Evolutionary conservation across 208 protist species (phyloP).

Genomic region (Trichomonas vaginalis): DNA sequence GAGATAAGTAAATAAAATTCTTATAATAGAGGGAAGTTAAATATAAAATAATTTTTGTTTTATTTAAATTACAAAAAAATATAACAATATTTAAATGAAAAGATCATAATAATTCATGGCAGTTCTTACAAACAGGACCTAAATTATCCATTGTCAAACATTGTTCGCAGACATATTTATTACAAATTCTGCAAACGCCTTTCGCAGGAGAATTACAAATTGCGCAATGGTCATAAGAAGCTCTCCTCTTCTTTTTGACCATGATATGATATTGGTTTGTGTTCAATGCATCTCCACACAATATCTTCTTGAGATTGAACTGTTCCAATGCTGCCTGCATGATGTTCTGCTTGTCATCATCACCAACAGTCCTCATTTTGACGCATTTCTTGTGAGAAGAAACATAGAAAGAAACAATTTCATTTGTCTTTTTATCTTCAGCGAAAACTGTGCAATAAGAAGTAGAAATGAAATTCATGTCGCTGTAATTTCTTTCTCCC

Average conservation of each 20-base stretch:
- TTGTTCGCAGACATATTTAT: neutral
- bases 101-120: too few relatives aligned
- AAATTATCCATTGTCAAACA: neutral
- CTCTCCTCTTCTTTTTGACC: neutral
- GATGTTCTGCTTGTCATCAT: neutral
- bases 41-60: too few relatives aligned
- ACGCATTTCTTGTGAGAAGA: neutral
- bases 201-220: neutral
- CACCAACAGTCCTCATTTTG: neutral
- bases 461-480: neutral
- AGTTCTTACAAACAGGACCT: neutral
- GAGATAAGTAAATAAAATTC: too few relatives aligned
- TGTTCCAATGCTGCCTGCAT: neutral
- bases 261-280: neutral
- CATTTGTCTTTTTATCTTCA: neutral
- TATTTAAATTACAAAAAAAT: too few relatives aligned
- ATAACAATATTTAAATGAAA: too few relatives aligned
- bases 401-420: neutral
- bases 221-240: neutral
- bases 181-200: neutral
- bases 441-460: neutral
- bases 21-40: too few relatives aligned
- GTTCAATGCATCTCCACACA: neutral
- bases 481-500: neutral
- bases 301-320: neutral